A percentile compares a stretch with the other conserved stretches of the same genome.
These are phyloP conservation scores for Dalbergia oliveri DNA, from an alignment of 306 rosid species.

Conservation along the genomic window DNA sequence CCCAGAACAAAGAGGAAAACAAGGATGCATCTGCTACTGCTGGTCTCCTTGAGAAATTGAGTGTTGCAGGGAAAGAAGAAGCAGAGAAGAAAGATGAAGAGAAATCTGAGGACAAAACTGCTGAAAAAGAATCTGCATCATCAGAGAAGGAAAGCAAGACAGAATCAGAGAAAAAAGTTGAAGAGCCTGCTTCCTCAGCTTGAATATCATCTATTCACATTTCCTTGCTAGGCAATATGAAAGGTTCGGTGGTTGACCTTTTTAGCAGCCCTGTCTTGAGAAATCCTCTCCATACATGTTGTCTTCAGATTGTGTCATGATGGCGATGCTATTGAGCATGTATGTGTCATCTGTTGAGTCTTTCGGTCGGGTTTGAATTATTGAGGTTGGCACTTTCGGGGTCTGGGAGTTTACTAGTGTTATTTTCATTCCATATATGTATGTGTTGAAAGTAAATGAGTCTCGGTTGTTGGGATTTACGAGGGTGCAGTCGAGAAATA, in stretches of 20 bases:
- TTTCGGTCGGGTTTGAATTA: conserved; percentile 53
- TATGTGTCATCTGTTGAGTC: conserved; percentile 47
- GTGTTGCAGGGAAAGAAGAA: conserved; percentile 60
- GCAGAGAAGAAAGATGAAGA: conserved; percentile 35
- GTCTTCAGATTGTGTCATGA: conserved; percentile 51
- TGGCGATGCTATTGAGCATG: conserved; percentile 47
- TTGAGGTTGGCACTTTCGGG: conserved; percentile 52
- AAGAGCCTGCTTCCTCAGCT: conserved; percentile 60
- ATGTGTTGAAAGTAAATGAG: conserved; percentile 39
- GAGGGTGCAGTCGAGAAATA: conserved; percentile 32
- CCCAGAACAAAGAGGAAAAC: conserved; percentile 69
- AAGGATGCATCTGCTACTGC: conserved; percentile 76
- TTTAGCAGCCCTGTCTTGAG: conserved; percentile 13
- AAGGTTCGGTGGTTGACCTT: conserved; percentile 51
- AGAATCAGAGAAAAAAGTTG: conserved; percentile 63
- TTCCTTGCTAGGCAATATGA: conserved; percentile 44
- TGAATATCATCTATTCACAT: conserved; percentile 43
- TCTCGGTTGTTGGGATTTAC: conserved; percentile 27
- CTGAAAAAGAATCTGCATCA: conserved; percentile 45
- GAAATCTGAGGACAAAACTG: conserved; percentile 56
- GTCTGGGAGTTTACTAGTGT: conserved; percentile 45
- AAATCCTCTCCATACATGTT: conserved; percentile 28
- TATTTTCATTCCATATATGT: conserved; percentile 39
- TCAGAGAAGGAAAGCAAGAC: conserved; percentile 44
- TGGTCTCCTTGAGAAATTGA: conserved; percentile 73